Percentiles rank a stretch among this genome's conserved stretches.
These are phyloP conservation scores for Kodamaea kaohsiungensis DNA, from an alignment of 805 yeast genomes.

Conservation along the genomic window DNA sequence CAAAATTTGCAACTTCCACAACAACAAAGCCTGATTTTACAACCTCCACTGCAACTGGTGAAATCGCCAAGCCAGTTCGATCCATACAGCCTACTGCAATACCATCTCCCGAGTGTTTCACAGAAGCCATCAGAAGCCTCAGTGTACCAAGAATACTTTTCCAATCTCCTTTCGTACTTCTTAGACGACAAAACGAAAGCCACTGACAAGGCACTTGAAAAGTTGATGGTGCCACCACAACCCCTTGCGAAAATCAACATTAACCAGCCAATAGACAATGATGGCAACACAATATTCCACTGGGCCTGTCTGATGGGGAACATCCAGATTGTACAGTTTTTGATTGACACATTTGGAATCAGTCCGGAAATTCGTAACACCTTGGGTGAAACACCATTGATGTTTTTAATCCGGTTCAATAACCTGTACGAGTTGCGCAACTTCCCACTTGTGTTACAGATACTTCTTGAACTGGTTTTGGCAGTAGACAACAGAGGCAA, in stretches of 20 bases:
- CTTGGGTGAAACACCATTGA: constrained; percentile 83
- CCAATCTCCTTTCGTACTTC: constrained; percentile 51
- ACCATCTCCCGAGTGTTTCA: constrained; percentile 31
- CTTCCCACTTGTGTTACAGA: constrained; percentile 36
- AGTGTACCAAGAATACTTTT: constrained; percentile 41
- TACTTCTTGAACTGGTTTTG: constrained; percentile 37
- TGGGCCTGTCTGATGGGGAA: constrained; percentile 95
- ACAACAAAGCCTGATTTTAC: constrained; percentile 1
- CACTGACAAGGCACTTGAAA: constrained; percentile 29
- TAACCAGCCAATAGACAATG: constrained; percentile 88
- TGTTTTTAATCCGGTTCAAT: constrained; percentile 43
- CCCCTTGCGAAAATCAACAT: constrained; percentile 57
- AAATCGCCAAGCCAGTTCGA: constrained; percentile 20
- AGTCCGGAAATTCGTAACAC: constrained; percentile 71
- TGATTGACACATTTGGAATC: constrained; percentile 64
- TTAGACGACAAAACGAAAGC: constrained; percentile 40
- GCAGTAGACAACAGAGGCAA: constrained; percentile 40
- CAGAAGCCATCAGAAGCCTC: constrained; percentile 20
- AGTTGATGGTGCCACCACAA: constrained; percentile 56
- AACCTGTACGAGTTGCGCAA: constrained; percentile 40
- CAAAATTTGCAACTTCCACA: constrained; percentile 7
- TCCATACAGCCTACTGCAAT: constrained; percentile 42
- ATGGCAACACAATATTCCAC: constrained; percentile 91
- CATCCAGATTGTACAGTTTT: constrained; percentile 60
- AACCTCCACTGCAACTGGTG: constrained; percentile 3